A percentile compares a stretch with the other conserved stretches of the same genome.
These are phyloP conservation scores for Ceratorhiza oryzae-sativae DNA, from an alignment of 1,284 basidiomycete species.

Conservation along the genomic window DNA sequence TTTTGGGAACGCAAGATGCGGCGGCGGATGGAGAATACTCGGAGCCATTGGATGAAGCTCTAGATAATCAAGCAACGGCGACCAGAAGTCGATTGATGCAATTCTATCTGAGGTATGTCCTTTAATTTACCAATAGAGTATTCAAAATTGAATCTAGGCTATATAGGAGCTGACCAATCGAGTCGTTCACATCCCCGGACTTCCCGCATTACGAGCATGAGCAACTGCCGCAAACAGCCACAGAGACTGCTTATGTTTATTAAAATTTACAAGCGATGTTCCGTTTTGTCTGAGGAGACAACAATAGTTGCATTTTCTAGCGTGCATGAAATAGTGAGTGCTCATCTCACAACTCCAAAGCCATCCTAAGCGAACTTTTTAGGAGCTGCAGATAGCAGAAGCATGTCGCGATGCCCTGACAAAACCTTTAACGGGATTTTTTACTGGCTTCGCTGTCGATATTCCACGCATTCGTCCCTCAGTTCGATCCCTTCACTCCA, in stretches of 20 bases:
- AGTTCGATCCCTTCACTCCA: not conserved
- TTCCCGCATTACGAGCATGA: constrained; percentile 26
- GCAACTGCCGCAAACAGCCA: not conserved
- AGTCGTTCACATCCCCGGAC: constrained; percentile 7
- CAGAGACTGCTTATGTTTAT: not conserved
- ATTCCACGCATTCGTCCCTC: not conserved
- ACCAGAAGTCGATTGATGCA: not conserved
- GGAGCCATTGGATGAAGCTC: not conserved
- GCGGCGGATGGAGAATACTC: not conserved
- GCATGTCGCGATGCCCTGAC: not conserved
- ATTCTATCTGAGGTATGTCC: not conserved
- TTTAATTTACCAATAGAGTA: not conserved
- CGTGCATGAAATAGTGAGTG: constrained; percentile 18
- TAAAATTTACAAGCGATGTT: not conserved
- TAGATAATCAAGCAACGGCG: not conserved
- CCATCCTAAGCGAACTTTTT: not conserved
- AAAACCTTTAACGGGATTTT: not conserved
- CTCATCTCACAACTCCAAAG: not conserved
- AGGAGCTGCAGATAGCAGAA: not conserved
- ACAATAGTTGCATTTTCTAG: not conserved
- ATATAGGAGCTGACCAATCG: constrained; percentile 11
- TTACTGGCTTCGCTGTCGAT: not conserved
- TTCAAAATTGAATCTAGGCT: not conserved
- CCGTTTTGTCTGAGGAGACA: not conserved
- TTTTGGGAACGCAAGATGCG: not conserved